Evolutionary conservation across 2,329 filamentous ascomycete genomes (phyloP).

Genomic region (Macroventuria anomochaeta): DNA sequence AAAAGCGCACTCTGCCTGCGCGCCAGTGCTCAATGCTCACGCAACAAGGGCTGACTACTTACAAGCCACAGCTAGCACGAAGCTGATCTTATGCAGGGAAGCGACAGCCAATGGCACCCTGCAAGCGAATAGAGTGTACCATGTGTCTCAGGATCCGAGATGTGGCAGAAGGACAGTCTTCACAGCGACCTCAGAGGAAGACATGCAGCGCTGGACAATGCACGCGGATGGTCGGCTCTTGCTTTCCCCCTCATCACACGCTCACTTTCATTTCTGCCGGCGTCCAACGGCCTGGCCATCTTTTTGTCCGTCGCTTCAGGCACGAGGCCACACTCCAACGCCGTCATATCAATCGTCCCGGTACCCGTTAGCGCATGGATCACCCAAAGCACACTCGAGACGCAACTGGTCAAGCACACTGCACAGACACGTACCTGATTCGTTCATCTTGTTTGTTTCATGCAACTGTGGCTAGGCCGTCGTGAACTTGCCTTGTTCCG

Average conservation of each 20-base stretch:
- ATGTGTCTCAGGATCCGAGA: neutral
- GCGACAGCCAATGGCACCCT: slow-evolving; percentile 11
- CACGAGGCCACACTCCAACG: slow-evolving; percentile 26
- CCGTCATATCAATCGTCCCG: slow-evolving; percentile 25
- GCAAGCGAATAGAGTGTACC: slow-evolving; percentile 4
- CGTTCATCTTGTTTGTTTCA: slow-evolving; percentile 24
- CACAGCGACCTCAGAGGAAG: neutral
- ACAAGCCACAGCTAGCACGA: slow-evolving; percentile 38
- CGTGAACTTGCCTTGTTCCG: slow-evolving; percentile 17
- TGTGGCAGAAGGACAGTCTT: neutral
- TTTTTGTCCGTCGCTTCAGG: slow-evolving; percentile 25
- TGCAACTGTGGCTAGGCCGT: slow-evolving; percentile 18
- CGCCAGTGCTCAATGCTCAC: slow-evolving; percentile 18
- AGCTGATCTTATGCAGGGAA: slow-evolving; percentile 25
- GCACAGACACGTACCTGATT: slow-evolving; percentile 20
- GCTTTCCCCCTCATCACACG: slow-evolving; percentile 8
- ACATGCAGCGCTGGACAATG: slow-evolving; percentile 10
- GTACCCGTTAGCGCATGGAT: slow-evolving; percentile 22
- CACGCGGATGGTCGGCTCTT: slow-evolving; percentile 15
- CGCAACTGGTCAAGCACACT: slow-evolving; percentile 18
- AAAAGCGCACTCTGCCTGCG: slow-evolving; percentile 21
- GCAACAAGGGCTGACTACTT: slow-evolving; percentile 25
- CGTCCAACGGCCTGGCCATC: slow-evolving; percentile 9
- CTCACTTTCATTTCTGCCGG: slow-evolving; percentile 7
- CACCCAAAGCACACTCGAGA: slow-evolving; percentile 22